Evolutionary conservation across 208 protist genomes (phyloP), one percentile per base, ranked within the genome.

Genomic region (Trypanosoma rangeli): DNA sequence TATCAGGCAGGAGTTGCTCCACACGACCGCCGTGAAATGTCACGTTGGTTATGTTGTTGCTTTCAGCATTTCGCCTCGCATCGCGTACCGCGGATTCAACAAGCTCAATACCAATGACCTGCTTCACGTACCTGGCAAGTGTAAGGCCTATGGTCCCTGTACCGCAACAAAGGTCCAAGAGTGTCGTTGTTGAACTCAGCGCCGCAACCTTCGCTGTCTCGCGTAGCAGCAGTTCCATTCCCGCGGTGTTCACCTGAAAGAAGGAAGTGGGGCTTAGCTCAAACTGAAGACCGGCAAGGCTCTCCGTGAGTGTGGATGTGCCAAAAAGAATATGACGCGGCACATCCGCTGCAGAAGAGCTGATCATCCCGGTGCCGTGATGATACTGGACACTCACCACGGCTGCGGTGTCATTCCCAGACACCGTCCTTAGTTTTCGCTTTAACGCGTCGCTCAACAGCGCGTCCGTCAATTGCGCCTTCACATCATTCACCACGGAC

Each of bases 151-250:
- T 98, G 12, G 96, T 98, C 22, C 97, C 97, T 4, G 96, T 98
- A 24, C 97, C 97, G 69, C 96, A 98, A 76, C 97, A 99, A 50
- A 99, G 81, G 75, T 99, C 97, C 16, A 98, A 78, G n/a, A 98
- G 83, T 16, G 87, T 86, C 26, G 86, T 95, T 44, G 84, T 48
- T 20, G 75, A 12, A 15, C 22, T 74, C 7, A 95, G 76, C 49
- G 82, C 79, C 15, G 89, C 90, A 29, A 85, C 80, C 28, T 87
- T 79, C 22, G 65, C 62, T 29, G 97, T 83, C 58, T 87, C 88
- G 20, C 69, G 57, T 35, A 98, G 86, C 70, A 99, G 79, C 4
- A 70, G 22, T 55, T 98, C 94, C 62, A 92, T 91, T 35, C 86
- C 94, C 10, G 79, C 72, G 4, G 87, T 98, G 82, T 99, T 99